A percentile compares a stretch with the other conserved stretches of the same genome.
Conservation (phyloP, 139 green algal genomes). For the Gonium pectorale region DNA sequence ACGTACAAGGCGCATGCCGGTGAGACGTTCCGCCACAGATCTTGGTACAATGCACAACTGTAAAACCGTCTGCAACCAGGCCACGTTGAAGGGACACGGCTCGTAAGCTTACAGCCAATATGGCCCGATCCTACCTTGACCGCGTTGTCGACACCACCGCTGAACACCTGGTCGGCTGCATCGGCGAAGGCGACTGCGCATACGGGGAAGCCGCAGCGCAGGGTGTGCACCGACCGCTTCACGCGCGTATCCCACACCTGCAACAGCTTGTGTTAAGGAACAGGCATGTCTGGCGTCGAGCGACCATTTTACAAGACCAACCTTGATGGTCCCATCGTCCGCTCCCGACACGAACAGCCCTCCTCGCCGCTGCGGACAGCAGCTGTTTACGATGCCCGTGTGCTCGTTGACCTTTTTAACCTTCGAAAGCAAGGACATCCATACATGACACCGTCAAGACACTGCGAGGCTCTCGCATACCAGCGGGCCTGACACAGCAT, state of each 20-base stretch:
- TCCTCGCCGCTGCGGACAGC: conserved; percentile 76
- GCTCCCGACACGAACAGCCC: conserved; percentile 85
- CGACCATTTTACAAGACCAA: not conserved
- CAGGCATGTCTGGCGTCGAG: not conserved
- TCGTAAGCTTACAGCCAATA: not conserved
- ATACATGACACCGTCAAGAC: too few relatives aligned
- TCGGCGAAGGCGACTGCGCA: conserved; percentile 85
- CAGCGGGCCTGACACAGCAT: not conserved
- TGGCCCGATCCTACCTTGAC: conserved; percentile 62
- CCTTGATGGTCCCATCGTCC: conserved; percentile 85
- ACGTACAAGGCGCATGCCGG: too few relatives aligned
- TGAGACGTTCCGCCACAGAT: too few relatives aligned
- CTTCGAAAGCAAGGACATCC: conserved; percentile 62
- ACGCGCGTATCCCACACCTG: conserved; percentile 93
- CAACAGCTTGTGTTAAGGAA: not conserved
- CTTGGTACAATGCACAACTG: too few relatives aligned
- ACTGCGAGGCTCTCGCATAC: too few relatives aligned
- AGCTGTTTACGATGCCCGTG: conserved; percentile 92
- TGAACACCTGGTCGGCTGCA: conserved; percentile 91
- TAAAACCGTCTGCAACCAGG: too few relatives aligned
- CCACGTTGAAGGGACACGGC: too few relatives aligned
- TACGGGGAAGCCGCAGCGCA: conserved; percentile 85
- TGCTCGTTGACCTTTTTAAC: conserved; percentile 93
- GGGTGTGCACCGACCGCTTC: conserved; percentile 79
- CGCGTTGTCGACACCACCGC: conserved; percentile 89